phyloP scores from a whole-genome alignment of 106 monocot species.

The Apostasia shenzhenica region DNA sequence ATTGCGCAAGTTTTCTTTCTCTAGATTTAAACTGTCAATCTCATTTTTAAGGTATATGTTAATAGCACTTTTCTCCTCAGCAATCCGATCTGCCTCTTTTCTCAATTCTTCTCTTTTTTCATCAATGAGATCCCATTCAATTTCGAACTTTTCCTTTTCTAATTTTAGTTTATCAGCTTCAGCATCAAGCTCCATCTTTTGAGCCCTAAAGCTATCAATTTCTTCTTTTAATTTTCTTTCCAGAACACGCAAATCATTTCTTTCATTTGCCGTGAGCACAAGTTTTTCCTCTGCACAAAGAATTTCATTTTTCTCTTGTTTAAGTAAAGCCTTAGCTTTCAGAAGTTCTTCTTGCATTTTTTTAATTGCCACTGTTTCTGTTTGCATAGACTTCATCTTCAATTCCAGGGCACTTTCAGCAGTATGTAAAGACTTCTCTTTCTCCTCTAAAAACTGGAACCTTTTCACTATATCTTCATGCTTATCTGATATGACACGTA shows the following conservation, averaged over 20 bases:
- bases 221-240: slow-evolving; percentile 84
- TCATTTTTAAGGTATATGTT: slow-evolving; percentile 60
- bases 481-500: slow-evolving; percentile 31
- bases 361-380: slow-evolving; percentile 40
- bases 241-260: slow-evolving; percentile 51
- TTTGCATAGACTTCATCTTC: slow-evolving; percentile 31
- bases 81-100: slow-evolving; percentile 52
- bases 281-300: slow-evolving; percentile 40
- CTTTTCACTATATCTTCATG: slow-evolving; percentile 31
- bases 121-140: slow-evolving; percentile 85
- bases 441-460: slow-evolving; percentile 43
- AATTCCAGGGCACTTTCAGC: slow-evolving; percentile 23
- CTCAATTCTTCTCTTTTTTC: slow-evolving; percentile 65
- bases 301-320: slow-evolving; percentile 46
- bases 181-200: slow-evolving; percentile 46
- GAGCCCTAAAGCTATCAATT: slow-evolving; percentile 78
- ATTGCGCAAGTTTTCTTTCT: slow-evolving; percentile 63
- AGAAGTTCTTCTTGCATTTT: slow-evolving; percentile 43
- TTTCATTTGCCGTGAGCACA: slow-evolving; percentile 42
- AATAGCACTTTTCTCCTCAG: slow-evolving; percentile 53
- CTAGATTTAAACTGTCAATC: slow-evolving; percentile 58
- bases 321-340: slow-evolving; percentile 36
- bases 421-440: slow-evolving; percentile 31
- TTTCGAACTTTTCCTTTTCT: slow-evolving; percentile 94
- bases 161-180: slow-evolving; percentile 53